Evolutionary conservation across 1,284 basidiomycete species (phyloP).

Genomic region (Puccinia polysora): DNA sequence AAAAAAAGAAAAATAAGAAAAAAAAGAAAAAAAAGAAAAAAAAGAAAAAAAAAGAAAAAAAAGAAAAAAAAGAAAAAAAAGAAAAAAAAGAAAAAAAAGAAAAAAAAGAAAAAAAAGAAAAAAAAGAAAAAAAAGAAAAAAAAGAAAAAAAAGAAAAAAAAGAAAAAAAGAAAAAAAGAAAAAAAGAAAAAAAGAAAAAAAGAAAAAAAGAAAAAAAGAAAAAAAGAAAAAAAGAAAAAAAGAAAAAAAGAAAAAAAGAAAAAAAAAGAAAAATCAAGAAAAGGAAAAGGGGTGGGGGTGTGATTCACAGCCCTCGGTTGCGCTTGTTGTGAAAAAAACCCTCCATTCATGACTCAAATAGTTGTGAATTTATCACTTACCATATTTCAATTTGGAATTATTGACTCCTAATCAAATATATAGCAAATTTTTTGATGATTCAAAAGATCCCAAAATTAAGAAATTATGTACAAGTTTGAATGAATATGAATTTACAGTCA

Average conservation of each 20-base stretch:
- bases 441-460: too few relatives aligned
- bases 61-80: not conserved
- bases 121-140: not conserved
- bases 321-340: too few relatives aligned
- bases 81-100: slow-evolving; percentile 4
- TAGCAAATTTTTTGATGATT: too few relatives aligned
- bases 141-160: not conserved
- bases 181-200: not conserved
- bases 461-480: too few relatives aligned
- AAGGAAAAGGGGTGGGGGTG: not conserved
- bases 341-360: too few relatives aligned
- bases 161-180: not conserved
- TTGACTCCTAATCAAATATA: too few relatives aligned
- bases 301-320: too few relatives aligned
- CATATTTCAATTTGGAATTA: too few relatives aligned
- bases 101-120: slow-evolving; percentile 1
- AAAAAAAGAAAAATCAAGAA: too few relatives aligned
- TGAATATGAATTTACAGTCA: too few relatives aligned
- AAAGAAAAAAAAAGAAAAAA: not conserved
- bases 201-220: slow-evolving; percentile 1
- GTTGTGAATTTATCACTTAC: too few relatives aligned
- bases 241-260: not conserved
- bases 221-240: not conserved
- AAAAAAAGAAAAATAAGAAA: not conserved
- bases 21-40: not conserved